phyloP scores from a whole-genome alignment of 495 filamentous ascomycete genomes.

The Lepraria neglecta region DNA sequence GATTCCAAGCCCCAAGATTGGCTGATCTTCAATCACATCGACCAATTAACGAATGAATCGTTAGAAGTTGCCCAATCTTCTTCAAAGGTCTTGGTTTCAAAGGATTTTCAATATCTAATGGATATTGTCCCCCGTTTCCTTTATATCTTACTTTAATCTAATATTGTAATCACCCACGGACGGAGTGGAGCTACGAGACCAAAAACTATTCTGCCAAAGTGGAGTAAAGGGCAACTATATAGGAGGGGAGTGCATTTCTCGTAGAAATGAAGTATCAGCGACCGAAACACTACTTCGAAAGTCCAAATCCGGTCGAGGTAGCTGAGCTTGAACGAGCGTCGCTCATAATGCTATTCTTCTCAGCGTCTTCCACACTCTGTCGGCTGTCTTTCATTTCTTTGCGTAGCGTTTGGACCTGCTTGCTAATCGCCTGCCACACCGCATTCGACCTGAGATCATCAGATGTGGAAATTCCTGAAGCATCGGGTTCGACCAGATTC shows the following conservation, averaged over 20 bases:
- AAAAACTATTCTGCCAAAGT: neutral
- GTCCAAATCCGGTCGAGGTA: neutral
- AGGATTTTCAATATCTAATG: neutral
- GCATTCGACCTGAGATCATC: neutral
- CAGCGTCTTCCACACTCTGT: constrained; percentile 23
- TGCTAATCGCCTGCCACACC: constrained; percentile 15
- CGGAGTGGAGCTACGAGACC: neutral
- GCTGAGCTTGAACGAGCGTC: constrained; percentile 2
- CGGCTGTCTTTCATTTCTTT: constrained; percentile 23
- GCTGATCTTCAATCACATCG: no score
- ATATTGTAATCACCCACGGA: neutral
- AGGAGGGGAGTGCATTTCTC: constrained; percentile 3
- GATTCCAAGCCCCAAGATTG: no score
- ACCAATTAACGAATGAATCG: no score
- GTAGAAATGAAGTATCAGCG: neutral
- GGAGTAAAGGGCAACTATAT: neutral
- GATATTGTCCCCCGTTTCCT: neutral
- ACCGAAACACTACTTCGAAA: neutral
- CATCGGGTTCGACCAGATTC: neutral
- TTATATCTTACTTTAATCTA: neutral
- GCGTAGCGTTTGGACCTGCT: constrained; percentile 15
- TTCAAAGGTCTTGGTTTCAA: no score
- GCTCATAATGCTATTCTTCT: constrained; percentile 5
- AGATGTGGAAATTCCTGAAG: neutral
- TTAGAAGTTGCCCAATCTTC: no score